Percentiles rank a stretch among this genome's conserved stretches.
Evolutionary conservation across 805 yeast species (phyloP).

Genomic region (Lipomyces sp.): DNA sequence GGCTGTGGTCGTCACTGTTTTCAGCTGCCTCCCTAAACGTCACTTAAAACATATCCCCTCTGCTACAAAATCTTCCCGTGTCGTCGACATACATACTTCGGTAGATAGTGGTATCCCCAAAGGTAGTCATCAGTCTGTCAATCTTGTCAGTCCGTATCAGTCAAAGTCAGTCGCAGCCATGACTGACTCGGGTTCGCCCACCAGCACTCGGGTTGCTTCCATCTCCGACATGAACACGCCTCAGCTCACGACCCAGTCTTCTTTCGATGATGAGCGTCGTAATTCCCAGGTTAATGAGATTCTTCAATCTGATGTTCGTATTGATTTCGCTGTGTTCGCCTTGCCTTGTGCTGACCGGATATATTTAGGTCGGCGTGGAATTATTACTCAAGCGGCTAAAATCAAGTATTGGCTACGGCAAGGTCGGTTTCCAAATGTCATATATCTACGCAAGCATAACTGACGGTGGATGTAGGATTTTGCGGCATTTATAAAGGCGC

Average conservation of each 20-base stretch:
- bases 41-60: too few species aligned
- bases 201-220: not conserved
- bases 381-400: conserved; percentile 73
- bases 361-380: conserved; percentile 66
- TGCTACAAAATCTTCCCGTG: not conserved
- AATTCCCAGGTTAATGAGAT: conserved; percentile 10
- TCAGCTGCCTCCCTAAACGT: too few species aligned
- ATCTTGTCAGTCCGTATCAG: too few species aligned
- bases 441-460: not conserved
- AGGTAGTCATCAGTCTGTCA: not conserved
- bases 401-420: conserved; percentile 78
- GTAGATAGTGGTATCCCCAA: not conserved
- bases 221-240: conserved; percentile 2
- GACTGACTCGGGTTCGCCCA: conserved; percentile 15
- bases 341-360: not conserved
- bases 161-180: not conserved
- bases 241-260: not conserved
- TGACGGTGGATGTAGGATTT: conserved; percentile 51
- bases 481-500: conserved; percentile 74
- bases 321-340: not conserved
- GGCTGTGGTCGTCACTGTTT: not conserved
- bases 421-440: conserved; percentile 49
- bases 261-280: conserved; percentile 19
- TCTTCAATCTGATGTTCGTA: conserved; percentile 29
- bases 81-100: not conserved